A percentile compares a stretch with the other conserved stretches of the same genome.
Conservation (phyloP, 768 basidiomycete genomes). For the Tulasnella sp. region DNA sequence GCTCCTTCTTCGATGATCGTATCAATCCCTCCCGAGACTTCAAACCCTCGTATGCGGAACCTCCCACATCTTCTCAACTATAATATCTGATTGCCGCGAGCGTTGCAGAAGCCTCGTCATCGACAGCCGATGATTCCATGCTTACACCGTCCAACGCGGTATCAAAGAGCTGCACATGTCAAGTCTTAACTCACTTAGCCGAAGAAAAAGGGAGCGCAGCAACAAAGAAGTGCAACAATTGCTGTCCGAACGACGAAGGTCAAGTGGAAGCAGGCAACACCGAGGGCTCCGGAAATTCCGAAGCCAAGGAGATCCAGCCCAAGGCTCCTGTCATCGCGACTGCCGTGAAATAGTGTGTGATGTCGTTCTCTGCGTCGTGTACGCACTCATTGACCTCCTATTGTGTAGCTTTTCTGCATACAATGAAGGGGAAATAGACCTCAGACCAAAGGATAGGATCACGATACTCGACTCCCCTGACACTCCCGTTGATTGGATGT, state of each 20-base stretch:
- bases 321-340: background rate
- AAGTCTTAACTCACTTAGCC: background rate
- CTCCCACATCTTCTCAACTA: background rate
- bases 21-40: background rate
- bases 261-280: background rate
- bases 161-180: background rate
- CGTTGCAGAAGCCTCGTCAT: background rate
- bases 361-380: background rate
- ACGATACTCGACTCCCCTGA: background rate
- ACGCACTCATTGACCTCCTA: background rate
- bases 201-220: background rate
- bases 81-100: background rate
- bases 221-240: background rate
- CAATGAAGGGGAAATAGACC: background rate
- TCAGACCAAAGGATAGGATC: background rate
- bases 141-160: background rate
- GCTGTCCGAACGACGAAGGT: background rate
- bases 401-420: background rate
- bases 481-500: conserved; percentile 1
- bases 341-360: background rate
- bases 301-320: background rate
- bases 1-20: background rate
- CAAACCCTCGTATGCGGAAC: background rate
- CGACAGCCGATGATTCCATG: background rate
- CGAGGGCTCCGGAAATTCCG: background rate